phyloP scores from a whole-genome alignment of 495 filamentous ascomycete genomes.

The Aspergillus sparsus region DNA sequence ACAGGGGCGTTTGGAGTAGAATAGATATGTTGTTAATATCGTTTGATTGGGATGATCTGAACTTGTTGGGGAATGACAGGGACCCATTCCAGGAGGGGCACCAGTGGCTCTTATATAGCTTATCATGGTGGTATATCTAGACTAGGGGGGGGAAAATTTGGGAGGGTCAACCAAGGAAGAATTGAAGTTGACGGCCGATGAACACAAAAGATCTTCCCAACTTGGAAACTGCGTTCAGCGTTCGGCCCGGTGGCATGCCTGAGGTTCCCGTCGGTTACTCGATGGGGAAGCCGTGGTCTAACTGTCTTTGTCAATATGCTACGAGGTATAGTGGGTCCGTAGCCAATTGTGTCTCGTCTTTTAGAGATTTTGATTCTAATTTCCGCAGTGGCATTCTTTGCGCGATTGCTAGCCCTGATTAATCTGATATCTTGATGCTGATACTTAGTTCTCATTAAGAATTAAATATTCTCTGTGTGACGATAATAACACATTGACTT shows the following conservation, averaged over 20 bases:
- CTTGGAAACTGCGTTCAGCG: conserved; percentile 6
- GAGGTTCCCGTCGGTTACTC: conserved; percentile 23
- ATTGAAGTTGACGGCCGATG: background rate
- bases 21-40: background rate
- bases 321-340: conserved; percentile 21
- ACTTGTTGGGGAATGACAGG: background rate
- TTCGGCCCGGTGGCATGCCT: conserved; percentile 20
- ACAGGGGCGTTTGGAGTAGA: background rate
- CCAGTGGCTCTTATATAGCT: conserved; percentile 19
- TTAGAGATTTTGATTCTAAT: background rate
- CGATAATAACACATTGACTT: too few species aligned
- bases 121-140: conserved; percentile 8
- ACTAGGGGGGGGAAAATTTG: background rate
- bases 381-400: background rate
- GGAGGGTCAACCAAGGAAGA: background rate
- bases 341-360: background rate
- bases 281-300: conserved; percentile 26
- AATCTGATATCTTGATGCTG: too few species aligned
- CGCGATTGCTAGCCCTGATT: too few species aligned
- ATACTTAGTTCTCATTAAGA: too few species aligned
- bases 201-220: conserved; percentile 7
- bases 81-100: conserved; percentile 9
- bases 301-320: conserved; percentile 32
- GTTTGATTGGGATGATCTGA: too few species aligned
- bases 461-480: too few species aligned